Evolutionary conservation across 495 filamentous ascomycete species (phyloP).

Genomic region (Aspergillus panamensis): DNA sequence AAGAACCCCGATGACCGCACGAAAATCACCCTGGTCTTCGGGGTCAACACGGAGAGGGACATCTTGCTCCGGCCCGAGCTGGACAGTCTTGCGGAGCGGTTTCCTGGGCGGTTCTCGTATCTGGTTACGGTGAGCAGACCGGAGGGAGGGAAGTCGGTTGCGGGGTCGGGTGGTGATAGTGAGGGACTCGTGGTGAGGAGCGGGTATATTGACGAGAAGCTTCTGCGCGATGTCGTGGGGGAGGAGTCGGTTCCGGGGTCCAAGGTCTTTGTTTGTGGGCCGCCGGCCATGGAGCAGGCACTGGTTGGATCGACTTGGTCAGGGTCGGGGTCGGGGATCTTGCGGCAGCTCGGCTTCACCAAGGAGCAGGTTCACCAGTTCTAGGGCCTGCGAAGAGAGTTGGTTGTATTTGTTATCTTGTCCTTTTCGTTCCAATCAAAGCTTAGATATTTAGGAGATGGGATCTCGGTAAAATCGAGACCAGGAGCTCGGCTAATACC

Average conservation of each 20-base stretch:
- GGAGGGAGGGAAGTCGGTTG: too few species aligned
- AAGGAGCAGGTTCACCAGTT: too few species aligned
- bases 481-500: too few species aligned
- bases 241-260: slow-evolving; percentile 31
- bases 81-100: slow-evolving; percentile 46
- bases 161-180: too few species aligned
- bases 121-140: slow-evolving; percentile 54
- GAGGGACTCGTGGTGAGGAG: slow-evolving; percentile 25
- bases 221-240: slow-evolving; percentile 51
- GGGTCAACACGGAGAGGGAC: slow-evolving; percentile 60
- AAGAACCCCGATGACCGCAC: slow-evolving; percentile 59
- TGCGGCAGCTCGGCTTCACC: too few species aligned
- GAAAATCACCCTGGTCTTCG: slow-evolving; percentile 61
- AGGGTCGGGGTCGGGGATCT: too few species aligned
- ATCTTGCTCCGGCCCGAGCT: slow-evolving; percentile 57
- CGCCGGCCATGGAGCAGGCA: slow-evolving; percentile 58
- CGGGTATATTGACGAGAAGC: slow-evolving; percentile 55
- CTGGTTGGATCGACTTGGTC: too few species aligned
- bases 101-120: slow-evolving; percentile 57
- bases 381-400: too few species aligned
- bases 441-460: too few species aligned
- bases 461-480: too few species aligned
- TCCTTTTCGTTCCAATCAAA: too few species aligned
- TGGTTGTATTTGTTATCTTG: too few species aligned
- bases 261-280: slow-evolving; percentile 66